Conservation (phyloP, 2,329 filamentous ascomycete species). For the Setomelanomma holmii region DNA sequence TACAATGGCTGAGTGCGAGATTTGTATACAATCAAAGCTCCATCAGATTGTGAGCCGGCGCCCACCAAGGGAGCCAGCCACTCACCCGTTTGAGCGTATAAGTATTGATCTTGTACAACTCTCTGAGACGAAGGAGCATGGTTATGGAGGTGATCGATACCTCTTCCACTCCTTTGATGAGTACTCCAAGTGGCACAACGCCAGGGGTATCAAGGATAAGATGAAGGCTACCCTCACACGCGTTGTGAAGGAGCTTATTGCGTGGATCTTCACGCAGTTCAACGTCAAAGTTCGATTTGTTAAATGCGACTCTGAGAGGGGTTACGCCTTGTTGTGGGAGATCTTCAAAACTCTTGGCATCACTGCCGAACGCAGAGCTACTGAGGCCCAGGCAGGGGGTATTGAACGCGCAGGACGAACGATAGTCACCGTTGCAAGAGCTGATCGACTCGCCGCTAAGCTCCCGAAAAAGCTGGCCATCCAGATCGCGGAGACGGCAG, state of each 20-base stretch:
- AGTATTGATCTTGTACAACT: background rate
- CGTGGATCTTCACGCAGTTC: background rate
- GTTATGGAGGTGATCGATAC: background rate
- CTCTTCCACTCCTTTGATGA: background rate
- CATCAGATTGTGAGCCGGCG: slow-evolving; percentile 4
- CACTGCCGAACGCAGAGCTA: no score
- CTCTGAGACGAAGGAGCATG: background rate
- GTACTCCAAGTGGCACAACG: background rate
- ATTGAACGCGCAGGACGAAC: no score
- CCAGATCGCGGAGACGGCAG: background rate
- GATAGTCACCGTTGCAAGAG: background rate
- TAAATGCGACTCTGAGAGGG: background rate
- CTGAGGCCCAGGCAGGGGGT: no score
- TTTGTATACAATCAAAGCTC: slow-evolving; percentile 8
- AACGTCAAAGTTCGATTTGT: background rate
- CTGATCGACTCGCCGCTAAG: background rate
- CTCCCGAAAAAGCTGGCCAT: background rate
- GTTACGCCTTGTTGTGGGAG: background rate
- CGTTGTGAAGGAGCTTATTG: background rate
- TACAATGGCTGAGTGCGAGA: background rate
- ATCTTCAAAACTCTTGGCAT: background rate
- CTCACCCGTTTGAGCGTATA: background rate
- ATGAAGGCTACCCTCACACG: background rate
- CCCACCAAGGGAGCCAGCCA: background rate
- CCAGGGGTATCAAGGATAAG: background rate